phyloP scores from a whole-genome alignment of 1,284 basidiomycete genomes.

The Malassezia restricta region DNA sequence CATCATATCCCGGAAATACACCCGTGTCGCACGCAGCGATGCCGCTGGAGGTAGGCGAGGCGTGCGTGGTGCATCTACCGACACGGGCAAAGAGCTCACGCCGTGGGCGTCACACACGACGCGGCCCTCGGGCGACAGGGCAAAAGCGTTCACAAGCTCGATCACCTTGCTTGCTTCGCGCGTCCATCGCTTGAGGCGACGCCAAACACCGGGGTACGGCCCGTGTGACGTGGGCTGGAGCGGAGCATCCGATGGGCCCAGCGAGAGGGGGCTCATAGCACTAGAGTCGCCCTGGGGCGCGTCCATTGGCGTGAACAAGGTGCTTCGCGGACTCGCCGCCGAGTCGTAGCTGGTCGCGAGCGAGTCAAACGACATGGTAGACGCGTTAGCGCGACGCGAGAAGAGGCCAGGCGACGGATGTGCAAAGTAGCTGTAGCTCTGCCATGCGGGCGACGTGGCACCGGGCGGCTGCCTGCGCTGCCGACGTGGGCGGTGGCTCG shows the following conservation, averaged over 20 bases:
- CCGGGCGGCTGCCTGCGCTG: neutral
- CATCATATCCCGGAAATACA: conserved; percentile 27
- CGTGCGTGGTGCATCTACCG: neutral
- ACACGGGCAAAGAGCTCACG: conserved; percentile 14
- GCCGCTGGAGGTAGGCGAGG: neutral
- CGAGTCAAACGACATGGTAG: conserved; percentile 40
- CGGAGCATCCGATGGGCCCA: conserved; percentile 14
- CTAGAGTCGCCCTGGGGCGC: neutral
- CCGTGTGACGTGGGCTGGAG: conserved; percentile 11
- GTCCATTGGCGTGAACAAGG: neutral
- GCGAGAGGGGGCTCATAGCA: conserved; percentile 23
- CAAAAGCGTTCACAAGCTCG: conserved; percentile 32
- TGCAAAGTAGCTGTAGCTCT: conserved; percentile 15
- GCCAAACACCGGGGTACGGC: conserved; percentile 44
- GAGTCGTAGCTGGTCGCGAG: conserved; percentile 42
- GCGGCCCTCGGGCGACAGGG: conserved; percentile 24
- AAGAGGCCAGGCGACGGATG: conserved; percentile 12
- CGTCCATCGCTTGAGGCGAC: conserved; percentile 41
- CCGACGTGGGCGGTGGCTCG: conserved; percentile 31
- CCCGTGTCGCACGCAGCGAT: conserved; percentile 12
- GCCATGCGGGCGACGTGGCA: neutral
- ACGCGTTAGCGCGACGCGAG: conserved; percentile 23
- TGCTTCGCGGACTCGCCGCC: conserved; percentile 22
- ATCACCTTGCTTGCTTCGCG: conserved; percentile 41
- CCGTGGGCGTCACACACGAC: conserved; percentile 26